Evolutionary conservation across 1,284 basidiomycete species (phyloP), one percentile per base, ranked within the genome.

Genomic region (Austroboletus niveus): DNA sequence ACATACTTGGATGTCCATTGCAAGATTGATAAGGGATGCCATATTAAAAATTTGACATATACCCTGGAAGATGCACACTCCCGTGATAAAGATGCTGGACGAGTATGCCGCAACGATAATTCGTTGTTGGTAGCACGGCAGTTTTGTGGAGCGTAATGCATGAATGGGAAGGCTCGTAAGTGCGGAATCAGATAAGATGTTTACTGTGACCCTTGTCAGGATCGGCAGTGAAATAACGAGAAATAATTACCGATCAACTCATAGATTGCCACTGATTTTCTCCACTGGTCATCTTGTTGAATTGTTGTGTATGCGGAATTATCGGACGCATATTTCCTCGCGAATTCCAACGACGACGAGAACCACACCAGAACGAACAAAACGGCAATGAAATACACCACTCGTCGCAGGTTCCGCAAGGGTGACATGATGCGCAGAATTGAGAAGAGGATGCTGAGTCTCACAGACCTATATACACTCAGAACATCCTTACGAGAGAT

Each of bases 381-480:
- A 15, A 35, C 43, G 20, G 54, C 43, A 8, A 46, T 35, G 20
- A 42, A n/a, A 42, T 57, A 11, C 40, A 56, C 51, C 42, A 38
- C 36, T 34, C 51, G 53, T 34, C 52, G 60, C n/a, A 47, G 41
- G 12, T 38, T 51, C 15, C 31, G 56, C 17, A 50, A 45, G 22
- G 49, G 46, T 5, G 40, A 43, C 15, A 49, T 48, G 34, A 65
- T 45, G n/a, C 44, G 63, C 15, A 48, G 20, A 17, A 65, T 52
- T 5, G 65, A 67, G 20, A 56, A 40, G 17, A 69, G 35, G 29
- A 64, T 41, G 27, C 63, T 60, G 42, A 57, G 45, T 42, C 63
- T 59, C 22, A 40, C 48, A 3, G 45, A 52, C 63, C 61, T 63
- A 31, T 6, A 44, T 24, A 17, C n/a, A 27, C 34, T 59, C 40